phyloP scores from a whole-genome alignment of 805 yeast genomes.

The Candida ponderosae region DNA sequence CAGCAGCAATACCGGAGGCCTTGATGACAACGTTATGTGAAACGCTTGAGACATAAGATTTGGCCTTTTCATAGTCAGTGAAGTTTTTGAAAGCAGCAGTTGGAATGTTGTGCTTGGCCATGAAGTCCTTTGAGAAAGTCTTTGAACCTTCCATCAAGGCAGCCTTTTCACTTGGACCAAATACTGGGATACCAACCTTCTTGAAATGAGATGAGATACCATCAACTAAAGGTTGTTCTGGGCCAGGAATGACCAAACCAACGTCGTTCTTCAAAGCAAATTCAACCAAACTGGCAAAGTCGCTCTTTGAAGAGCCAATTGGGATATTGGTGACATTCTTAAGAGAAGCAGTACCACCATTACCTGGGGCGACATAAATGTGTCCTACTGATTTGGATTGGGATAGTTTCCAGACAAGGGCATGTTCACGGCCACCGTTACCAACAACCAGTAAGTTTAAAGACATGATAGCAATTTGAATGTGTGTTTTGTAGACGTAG shows the following conservation, averaged over 20 bases:
- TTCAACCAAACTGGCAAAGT: constrained; percentile 61
- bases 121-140: constrained; percentile 87
- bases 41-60: constrained; percentile 52
- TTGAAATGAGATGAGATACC: constrained; percentile 73
- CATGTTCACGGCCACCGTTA: constrained; percentile 99
- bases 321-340: constrained; percentile 63
- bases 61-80: constrained; percentile 68
- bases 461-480: constrained; percentile 19
- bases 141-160: constrained; percentile 96
- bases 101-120: constrained; percentile 88
- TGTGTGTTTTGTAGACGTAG: too few species aligned
- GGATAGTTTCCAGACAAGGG: constrained; percentile 83
- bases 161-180: constrained; percentile 91
- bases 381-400: constrained; percentile 67
- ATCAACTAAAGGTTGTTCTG: constrained; percentile 98
- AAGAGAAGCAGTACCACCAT: constrained; percentile 75
- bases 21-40: constrained; percentile 82
- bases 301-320: constrained; percentile 53
- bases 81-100: constrained; percentile 89
- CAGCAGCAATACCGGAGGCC: constrained; percentile 98
- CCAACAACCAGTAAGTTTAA: constrained; percentile 81
- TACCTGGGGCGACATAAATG: constrained; percentile 93
- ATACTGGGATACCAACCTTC: constrained; percentile 86
- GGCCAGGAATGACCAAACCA: constrained; percentile 87
- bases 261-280: constrained; percentile 67